These are phyloP conservation scores for Volutella citrinella DNA, from an alignment of 2,329 filamentous ascomycete genomes.

Conservation along the genomic window DNA sequence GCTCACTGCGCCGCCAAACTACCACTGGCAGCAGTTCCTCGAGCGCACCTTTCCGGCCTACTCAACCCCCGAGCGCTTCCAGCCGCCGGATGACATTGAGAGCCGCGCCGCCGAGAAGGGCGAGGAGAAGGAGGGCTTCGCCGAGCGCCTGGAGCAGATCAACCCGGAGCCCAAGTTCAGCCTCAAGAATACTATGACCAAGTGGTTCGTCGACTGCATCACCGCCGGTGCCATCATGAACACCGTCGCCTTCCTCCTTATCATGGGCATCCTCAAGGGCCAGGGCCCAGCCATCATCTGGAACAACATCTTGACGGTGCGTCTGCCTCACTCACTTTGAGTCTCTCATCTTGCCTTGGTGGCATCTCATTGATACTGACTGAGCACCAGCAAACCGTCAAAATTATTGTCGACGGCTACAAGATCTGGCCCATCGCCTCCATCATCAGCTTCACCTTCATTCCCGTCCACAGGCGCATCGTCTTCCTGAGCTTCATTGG, in stretches of 20 bases:
- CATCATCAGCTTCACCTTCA: slow-evolving; percentile 47
- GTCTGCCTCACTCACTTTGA: too few species aligned
- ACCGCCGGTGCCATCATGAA: slow-evolving; percentile 45
- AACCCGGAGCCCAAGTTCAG: slow-evolving; percentile 32
- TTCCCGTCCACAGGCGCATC: slow-evolving; percentile 47
- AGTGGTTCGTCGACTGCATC: slow-evolving; percentile 52
- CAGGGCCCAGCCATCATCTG: slow-evolving; percentile 35
- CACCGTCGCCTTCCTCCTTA: slow-evolving; percentile 43
- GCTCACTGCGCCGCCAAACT: slow-evolving; percentile 54
- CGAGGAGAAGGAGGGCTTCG: slow-evolving; percentile 19
- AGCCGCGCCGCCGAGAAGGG: slow-evolving; percentile 25
- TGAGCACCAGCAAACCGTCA: slow-evolving; percentile 42
- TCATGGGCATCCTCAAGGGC: slow-evolving; percentile 46
- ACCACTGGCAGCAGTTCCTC: slow-evolving; percentile 55
- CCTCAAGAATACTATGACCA: slow-evolving; percentile 40
- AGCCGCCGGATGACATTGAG: slow-evolving; percentile 24
- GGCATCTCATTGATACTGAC: slow-evolving; percentile 7
- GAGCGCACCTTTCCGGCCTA: slow-evolving; percentile 52
- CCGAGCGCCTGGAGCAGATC: slow-evolving; percentile 17
- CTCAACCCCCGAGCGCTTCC: slow-evolving; percentile 12
- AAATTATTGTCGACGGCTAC: slow-evolving; percentile 47
- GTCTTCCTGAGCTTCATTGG: slow-evolving; percentile 49
- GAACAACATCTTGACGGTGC: slow-evolving; percentile 35
- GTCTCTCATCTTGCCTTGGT: not conserved
- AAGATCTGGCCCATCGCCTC: slow-evolving; percentile 52